Evolutionary conservation across 106 monocot species (phyloP).

Genomic region (Iris macrosiphon): DNA sequence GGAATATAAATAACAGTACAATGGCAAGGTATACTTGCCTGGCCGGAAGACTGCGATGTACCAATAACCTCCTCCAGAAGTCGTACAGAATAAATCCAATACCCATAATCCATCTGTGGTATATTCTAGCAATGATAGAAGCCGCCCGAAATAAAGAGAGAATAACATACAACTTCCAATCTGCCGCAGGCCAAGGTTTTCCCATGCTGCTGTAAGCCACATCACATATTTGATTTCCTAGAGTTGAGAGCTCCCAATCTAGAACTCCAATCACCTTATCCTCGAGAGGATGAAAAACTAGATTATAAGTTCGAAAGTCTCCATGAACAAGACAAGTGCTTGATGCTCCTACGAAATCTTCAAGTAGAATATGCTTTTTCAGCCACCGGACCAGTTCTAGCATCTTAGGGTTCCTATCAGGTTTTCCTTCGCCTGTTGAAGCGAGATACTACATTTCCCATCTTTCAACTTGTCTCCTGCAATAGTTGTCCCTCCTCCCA

Average conservation of each 20-base stretch:
- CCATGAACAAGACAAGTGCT: slow-evolving; percentile 95
- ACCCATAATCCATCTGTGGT: too few species aligned
- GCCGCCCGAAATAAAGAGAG: too few species aligned
- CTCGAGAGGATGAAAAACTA: slow-evolving; percentile 91
- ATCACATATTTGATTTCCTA: slow-evolving; percentile 99
- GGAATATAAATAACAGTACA: too few species aligned
- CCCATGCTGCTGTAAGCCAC: slow-evolving; percentile 90
- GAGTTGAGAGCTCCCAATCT: slow-evolving; percentile 96
- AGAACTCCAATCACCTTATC: slow-evolving; percentile 95
- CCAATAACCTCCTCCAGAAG: too few species aligned
- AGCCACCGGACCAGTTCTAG: slow-evolving; percentile 82
- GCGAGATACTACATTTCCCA: slow-evolving; percentile 91
- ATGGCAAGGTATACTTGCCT: too few species aligned
- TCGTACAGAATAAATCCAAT: too few species aligned
- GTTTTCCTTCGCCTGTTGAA: slow-evolving; percentile 85
- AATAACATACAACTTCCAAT: too few species aligned
- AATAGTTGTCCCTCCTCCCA: slow-evolving; percentile 90
- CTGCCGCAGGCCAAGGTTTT: too few species aligned
- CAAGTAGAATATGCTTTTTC: slow-evolving; percentile 64
- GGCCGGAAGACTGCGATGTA: too few species aligned
- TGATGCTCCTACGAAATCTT: slow-evolving; percentile 53
- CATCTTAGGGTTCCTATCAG: slow-evolving; percentile 64
- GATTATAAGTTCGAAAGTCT: slow-evolving; percentile 88
- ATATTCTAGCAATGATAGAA: too few species aligned
- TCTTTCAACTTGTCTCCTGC: slow-evolving; percentile 93